Evolutionary conservation across 306 rosid species (phyloP).

Genomic region (Benincasa hispida): DNA sequence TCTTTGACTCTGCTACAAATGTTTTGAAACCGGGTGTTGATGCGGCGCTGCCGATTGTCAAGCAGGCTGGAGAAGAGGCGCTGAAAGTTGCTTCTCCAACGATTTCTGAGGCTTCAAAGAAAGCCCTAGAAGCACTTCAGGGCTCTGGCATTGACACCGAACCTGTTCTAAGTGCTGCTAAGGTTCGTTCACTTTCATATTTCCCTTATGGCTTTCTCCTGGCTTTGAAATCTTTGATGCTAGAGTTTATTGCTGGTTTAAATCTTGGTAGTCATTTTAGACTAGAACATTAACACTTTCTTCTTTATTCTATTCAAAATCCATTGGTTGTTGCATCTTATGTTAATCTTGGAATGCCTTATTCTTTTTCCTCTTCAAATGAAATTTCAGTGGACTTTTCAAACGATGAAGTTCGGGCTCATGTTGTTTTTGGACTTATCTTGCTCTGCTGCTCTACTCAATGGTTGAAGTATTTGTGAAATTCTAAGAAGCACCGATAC

Average conservation of each 20-base stretch:
- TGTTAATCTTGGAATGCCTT: neutral
- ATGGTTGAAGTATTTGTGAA: neutral
- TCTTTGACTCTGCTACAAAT: conserved; percentile 30
- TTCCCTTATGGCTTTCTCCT: neutral
- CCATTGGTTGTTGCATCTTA: neutral
- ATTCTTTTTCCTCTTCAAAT: neutral
- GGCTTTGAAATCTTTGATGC: too few species aligned
- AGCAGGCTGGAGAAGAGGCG: conserved; percentile 70
- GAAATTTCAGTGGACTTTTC: neutral
- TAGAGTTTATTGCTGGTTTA: too few species aligned
- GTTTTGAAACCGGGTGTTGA: conserved; percentile 71
- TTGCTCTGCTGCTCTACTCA: neutral
- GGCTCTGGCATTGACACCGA: conserved; percentile 58
- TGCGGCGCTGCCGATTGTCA: conserved; percentile 51
- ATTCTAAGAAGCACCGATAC: too few species aligned
- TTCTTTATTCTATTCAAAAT: too few species aligned
- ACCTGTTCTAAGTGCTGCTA: conserved; percentile 57
- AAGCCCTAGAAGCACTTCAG: conserved; percentile 66
- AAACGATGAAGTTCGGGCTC: neutral
- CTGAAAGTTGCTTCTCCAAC: conserved; percentile 65
- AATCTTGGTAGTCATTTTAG: too few species aligned
- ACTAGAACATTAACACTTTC: too few species aligned
- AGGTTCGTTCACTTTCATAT: conserved; percentile 29
- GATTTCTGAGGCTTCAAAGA: conserved; percentile 64
- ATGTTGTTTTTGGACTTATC: neutral